Evolutionary conservation across 2,329 filamentous ascomycete genomes (phyloP), one percentile per base, ranked within the genome.

Genomic region (Furcasterigmium sp.): DNA sequence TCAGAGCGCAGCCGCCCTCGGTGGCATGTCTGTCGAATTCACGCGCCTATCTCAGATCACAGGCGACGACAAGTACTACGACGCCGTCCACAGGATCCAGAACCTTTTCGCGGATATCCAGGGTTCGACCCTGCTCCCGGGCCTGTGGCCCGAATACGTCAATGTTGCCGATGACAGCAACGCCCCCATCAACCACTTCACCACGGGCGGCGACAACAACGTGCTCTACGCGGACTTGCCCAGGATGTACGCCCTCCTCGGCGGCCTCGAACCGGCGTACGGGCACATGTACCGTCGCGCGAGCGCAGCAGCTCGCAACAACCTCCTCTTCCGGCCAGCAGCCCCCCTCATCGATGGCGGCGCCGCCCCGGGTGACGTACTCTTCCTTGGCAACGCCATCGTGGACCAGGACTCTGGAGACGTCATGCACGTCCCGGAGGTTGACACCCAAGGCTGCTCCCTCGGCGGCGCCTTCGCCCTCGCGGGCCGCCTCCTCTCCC

Each of bases 1-100:
- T 85, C 53, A 75, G 48, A 68, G 74, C 53, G 61, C 64, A 7
- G 73, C 72, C 21, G 68, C 67, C 14, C 62, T 65, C 14, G 85
- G 85, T 25, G 85, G 84, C 10, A 68, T 91, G 43, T 80, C 79
- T 8, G 61, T 91, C 46, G 86, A 91, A 56, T 88, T 91, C 56
- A 88, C 84, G 3, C 72, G 86, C 6, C 69, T 91, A 37, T 80
- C 82, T 18, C 86, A 91, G 62, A 67, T 91, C 45, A 88, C 86
- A 0, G 79, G 78, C 40, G 72, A 89, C 46, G 64, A 76, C 43
- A 88, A 84, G 58, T 91, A 86, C 63, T 90, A 85, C 60, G 84
- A 88, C 61, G 85, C 84, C 5, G 76, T 87, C 42, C 82, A 85
- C 48, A 75, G 83, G n/a, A 76, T 91, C 47, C 89, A 85, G 50